These are phyloP conservation scores for Calocera viscosa DNA, from an alignment of 768 basidiomycete genomes.

Conservation along the genomic window DNA sequence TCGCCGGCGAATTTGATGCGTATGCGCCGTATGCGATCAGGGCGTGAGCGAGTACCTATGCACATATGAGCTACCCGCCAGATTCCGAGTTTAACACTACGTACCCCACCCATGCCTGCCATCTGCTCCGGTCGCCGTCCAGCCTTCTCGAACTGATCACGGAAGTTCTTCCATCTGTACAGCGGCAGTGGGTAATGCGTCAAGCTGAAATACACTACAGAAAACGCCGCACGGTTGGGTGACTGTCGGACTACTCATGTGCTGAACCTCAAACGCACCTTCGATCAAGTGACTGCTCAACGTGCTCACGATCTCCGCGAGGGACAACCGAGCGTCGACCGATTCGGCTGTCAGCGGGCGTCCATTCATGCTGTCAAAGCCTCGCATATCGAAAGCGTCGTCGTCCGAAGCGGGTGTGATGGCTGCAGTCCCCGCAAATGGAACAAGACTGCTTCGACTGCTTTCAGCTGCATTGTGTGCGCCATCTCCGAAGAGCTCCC, in stretches of 20 bases:
- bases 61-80: neutral
- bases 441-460: neutral
- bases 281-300: constrained; percentile 2
- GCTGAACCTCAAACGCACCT: neutral
- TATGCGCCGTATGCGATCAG: neutral
- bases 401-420: neutral
- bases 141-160: constrained; percentile 4
- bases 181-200: constrained; percentile 8
- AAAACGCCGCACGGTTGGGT: neutral
- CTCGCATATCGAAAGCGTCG: neutral
- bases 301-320: constrained; percentile 5
- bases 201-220: constrained; percentile 8
- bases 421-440: neutral
- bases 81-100: neutral
- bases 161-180: constrained; percentile 7
- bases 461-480: neutral
- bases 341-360: neutral
- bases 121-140: constrained; percentile 3
- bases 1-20: neutral
- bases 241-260: neutral
- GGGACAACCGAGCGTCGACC: neutral
- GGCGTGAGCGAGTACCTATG: neutral
- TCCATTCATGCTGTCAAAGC: neutral
- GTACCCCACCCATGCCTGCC: neutral
- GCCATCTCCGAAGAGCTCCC: constrained; percentile 4